Percentiles rank a stretch among this genome's conserved stretches.
phyloP scores from a whole-genome alignment of 2,329 filamentous ascomycete species.

The Fonsecaea multimorphosa region DNA sequence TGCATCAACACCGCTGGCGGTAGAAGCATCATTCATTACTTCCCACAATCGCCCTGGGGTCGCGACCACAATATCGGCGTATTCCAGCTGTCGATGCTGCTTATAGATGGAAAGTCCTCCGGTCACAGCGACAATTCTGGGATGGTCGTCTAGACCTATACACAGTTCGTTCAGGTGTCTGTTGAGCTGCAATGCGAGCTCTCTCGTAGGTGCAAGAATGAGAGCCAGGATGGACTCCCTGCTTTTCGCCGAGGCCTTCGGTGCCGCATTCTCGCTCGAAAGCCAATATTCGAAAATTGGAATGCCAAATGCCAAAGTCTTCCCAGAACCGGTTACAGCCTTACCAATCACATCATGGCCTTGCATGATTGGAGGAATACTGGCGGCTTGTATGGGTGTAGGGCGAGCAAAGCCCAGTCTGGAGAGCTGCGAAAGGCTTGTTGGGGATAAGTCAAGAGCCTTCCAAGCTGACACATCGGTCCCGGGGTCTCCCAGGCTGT shows the following conservation, averaged over 20 bases:
- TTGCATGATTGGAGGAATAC: conserved; percentile 80
- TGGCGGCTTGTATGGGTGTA: conserved; percentile 77
- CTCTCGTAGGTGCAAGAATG: conserved; percentile 87
- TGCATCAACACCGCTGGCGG: conserved; percentile 51
- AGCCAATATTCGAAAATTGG: conserved; percentile 89
- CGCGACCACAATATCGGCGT: conserved; percentile 89
- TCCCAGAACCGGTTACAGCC: conserved; percentile 93
- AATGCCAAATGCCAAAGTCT: conserved; percentile 92
- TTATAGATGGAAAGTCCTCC: conserved; percentile 94
- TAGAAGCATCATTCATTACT: conserved; percentile 69
- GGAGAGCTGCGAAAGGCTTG: conserved; percentile 74
- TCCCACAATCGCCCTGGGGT: conserved; percentile 96
- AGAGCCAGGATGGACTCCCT: conserved; percentile 67
- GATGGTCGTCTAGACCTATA: conserved; percentile 65
- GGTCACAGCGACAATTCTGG: conserved; percentile 79
- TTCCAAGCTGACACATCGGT: conserved; percentile 80
- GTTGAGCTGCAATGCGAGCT: conserved; percentile 89
- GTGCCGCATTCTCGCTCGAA: background rate
- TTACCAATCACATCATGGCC: conserved; percentile 95
- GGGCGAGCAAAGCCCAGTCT: conserved; percentile 80
- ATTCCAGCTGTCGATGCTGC: conserved; percentile 81
- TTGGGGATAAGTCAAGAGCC: conserved; percentile 72
- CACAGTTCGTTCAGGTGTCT: conserved; percentile 81
- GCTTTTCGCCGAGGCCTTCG: conserved; percentile 37
- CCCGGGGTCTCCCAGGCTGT: conserved; percentile 57